These are phyloP conservation scores for Scutellaria minor DNA, from an alignment of 257 asterid genomes.

Conservation along the genomic window DNA sequence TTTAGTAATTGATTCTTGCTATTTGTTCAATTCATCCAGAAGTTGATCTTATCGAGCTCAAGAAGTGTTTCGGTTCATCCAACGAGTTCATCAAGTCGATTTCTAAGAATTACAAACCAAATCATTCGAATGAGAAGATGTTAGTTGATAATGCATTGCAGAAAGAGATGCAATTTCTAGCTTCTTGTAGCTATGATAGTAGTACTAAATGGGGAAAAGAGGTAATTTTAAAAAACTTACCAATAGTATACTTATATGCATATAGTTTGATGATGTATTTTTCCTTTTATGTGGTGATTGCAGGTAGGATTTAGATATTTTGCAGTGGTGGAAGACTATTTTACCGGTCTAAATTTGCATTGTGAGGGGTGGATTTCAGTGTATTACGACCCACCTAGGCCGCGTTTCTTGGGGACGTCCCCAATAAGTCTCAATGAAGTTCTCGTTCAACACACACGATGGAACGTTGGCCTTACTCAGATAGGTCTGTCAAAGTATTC, in stretches of 20 bases:
- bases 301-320: constrained; percentile 63
- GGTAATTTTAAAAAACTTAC: constrained; percentile 36
- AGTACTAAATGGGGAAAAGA: constrained; percentile 63
- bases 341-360: constrained; percentile 54
- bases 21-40: constrained; percentile 30
- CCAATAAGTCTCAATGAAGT: constrained; percentile 53
- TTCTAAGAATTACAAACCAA: constrained; percentile 28
- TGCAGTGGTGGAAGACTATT: constrained; percentile 58
- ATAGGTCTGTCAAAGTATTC: constrained; percentile 42
- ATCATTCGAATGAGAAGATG: background rate
- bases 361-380: constrained; percentile 68
- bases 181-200: constrained; percentile 55
- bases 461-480: constrained; percentile 54
- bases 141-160: constrained; percentile 6
- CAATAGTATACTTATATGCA: too few species aligned
- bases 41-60: constrained; percentile 40
- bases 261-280: too few species aligned
- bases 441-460: constrained; percentile 58
- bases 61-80: constrained; percentile 55
- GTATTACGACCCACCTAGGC: constrained; percentile 45
- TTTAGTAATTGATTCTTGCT: background rate
- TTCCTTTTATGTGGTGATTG: background rate
- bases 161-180: constrained; percentile 46
- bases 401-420: constrained; percentile 59
- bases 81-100: constrained; percentile 53